Evolutionary conservation across 176 grass and related monocot species (phyloP).

Genomic region (Coix lacrymajobi): DNA sequence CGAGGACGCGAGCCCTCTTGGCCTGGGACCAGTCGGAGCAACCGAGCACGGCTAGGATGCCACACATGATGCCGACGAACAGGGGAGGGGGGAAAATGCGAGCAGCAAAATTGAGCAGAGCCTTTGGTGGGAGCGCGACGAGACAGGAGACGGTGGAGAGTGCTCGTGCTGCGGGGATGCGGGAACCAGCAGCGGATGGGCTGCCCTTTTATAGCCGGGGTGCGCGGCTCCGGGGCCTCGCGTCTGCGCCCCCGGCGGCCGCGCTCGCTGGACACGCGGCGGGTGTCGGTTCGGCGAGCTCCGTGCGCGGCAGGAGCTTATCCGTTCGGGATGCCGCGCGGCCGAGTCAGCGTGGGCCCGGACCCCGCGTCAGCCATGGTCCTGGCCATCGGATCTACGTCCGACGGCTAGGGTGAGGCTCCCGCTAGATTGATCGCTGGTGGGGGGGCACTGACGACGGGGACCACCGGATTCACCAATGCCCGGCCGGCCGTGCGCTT

Average conservation of each 20-base stretch:
- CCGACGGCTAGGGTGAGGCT: not conserved
- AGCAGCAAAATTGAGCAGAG: not conserved
- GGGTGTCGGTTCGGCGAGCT: not conserved
- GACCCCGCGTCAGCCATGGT: not conserved
- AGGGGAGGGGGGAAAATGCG: too few relatives aligned
- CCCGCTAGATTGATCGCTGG: too few relatives aligned
- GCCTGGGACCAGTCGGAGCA: conserved; percentile 72
- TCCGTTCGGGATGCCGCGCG: conserved; percentile 25
- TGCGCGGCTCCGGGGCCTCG: conserved; percentile 70
- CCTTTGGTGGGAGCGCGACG: not conserved
- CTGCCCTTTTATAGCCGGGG: conserved; percentile 41
- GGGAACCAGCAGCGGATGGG: not conserved
- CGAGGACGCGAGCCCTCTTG: conserved; percentile 73
- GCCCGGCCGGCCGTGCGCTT: conserved; percentile 8
- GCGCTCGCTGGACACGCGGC: conserved; percentile 25
- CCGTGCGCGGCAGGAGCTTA: conserved; percentile 25
- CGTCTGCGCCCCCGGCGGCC: conserved; percentile 14
- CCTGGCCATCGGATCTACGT: not conserved
- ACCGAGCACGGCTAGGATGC: conserved; percentile 74
- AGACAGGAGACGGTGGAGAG: not conserved
- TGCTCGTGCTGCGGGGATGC: conserved; percentile 1
- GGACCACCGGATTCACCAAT: conserved; percentile 30
- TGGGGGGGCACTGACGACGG: not conserved
- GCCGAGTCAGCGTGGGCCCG: conserved; percentile 51
- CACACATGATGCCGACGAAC: conserved; percentile 46